Evolutionary conservation across 148 eudicot genomes (phyloP).

Genomic region (Camellia lanceoleosa): DNA sequence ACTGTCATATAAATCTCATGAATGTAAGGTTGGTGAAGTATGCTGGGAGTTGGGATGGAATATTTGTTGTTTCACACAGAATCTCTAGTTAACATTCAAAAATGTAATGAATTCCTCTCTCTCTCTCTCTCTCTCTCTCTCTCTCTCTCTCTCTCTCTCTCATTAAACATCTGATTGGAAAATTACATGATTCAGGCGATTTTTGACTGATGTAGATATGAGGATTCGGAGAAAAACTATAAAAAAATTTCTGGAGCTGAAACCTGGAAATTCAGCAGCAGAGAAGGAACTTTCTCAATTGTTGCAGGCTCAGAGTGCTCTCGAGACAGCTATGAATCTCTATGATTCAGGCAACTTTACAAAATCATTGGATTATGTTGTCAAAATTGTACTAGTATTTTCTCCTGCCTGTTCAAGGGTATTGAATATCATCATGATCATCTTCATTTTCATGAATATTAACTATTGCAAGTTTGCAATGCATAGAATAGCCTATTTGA

Average conservation of each 20-base stretch:
- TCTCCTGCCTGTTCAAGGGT: conserved; percentile 93
- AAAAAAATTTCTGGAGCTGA: conserved; percentile 63
- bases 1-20: neutral
- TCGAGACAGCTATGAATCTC: conserved; percentile 59
- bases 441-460: conserved; percentile 6
- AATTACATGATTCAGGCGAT: conserved; percentile 25
- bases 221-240: conserved; percentile 75
- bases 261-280: conserved; percentile 63
- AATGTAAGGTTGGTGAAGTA: neutral
- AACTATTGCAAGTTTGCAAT: neutral
- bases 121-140: neutral
- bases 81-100: neutral
- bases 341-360: conserved; percentile 70
- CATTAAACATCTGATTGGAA: conserved; percentile 15
- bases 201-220: conserved; percentile 63
- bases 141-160: neutral
- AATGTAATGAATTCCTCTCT: too few species aligned
- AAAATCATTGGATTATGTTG: conserved; percentile 70
- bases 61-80: neutral
- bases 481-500: neutral
- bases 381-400: conserved; percentile 85
- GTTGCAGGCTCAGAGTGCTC: conserved; percentile 74
- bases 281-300: conserved; percentile 94
- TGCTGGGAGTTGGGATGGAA: neutral
- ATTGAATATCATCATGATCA: neutral